Conservation (phyloP, 441 rosid genomes). For the Populus tomentosa region DNA sequence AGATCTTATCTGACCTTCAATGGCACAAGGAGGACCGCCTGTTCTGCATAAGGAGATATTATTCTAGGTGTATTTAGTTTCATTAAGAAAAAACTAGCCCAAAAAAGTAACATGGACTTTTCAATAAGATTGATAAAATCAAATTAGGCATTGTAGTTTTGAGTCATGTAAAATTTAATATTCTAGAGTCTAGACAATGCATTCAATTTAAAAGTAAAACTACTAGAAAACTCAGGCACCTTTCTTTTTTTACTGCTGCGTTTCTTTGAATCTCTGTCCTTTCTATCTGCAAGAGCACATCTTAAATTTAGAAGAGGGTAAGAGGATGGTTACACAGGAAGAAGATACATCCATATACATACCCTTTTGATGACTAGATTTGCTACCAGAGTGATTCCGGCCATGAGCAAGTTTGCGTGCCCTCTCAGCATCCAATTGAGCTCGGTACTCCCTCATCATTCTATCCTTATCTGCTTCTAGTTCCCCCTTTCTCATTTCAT, state of each 20-base stretch:
- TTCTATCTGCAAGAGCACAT: conserved; percentile 56
- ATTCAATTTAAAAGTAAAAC: not conserved
- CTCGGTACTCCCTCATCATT: conserved; percentile 98
- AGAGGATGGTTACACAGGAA: conserved; percentile 6
- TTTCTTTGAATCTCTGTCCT: conserved; percentile 74
- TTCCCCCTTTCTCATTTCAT: conserved; percentile 80
- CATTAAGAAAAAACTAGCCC: not conserved
- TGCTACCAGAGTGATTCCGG: conserved; percentile 66
- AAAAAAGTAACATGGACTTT: not conserved
- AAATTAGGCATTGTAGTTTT: not conserved
- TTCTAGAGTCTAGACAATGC: not conserved
- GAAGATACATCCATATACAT: conserved; percentile 13
- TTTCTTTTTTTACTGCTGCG: conserved; percentile 80
- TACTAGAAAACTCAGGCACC: conserved; percentile 37
- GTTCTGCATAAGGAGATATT: not conserved
- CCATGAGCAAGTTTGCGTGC: conserved; percentile 88
- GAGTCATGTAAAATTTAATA: not conserved
- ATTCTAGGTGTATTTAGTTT: not conserved
- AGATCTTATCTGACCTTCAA: not conserved
- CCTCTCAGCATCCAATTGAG: conserved; percentile 98
- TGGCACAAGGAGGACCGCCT: not conserved
- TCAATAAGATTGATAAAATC: not conserved
- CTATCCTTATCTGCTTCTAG: conserved; percentile 87
- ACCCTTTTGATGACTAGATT: conserved; percentile 58
- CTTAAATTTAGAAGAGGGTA: conserved; percentile 10